Conservation (phyloP, 306 rosid genomes). For the Lotus japonicus region DNA sequence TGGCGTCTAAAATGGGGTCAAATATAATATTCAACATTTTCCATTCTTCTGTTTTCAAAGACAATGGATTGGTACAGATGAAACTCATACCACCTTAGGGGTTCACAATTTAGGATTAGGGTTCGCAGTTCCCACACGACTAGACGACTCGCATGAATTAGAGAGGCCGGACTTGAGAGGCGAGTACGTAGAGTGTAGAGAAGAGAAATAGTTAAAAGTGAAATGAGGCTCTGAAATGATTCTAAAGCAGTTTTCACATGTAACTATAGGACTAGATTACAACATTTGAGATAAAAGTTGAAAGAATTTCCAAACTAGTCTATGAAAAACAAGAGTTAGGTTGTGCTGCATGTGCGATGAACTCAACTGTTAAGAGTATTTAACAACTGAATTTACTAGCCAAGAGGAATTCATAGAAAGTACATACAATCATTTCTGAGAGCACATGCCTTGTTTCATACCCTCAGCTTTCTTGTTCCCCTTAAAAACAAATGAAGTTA, state of each 20-base stretch:
- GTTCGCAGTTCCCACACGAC: no score
- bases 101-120: no score
- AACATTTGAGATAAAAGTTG: not conserved
- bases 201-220: no score
- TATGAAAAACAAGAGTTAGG: not conserved
- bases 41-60: no score
- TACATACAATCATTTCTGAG: slow-evolving; percentile 16
- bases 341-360: not conserved
- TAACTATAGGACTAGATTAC: not conserved
- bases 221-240: no score
- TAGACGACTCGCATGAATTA: no score
- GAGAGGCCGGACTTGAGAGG: no score
- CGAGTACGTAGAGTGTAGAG: no score
- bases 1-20: no score
- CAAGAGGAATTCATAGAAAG: not conserved
- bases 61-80: no score
- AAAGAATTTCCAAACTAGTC: not conserved
- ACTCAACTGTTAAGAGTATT: not conserved
- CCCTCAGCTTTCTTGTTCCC: slow-evolving; percentile 15
- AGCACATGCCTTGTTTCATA: slow-evolving; percentile 4
- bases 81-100: no score
- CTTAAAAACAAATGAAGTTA: slow-evolving; percentile 20
- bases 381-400: not conserved
- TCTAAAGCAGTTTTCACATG: not conserved
- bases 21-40: no score